Evolutionary conservation across 495 filamentous ascomycete genomes (phyloP).

Genomic region (Podospora anserina): DNA sequence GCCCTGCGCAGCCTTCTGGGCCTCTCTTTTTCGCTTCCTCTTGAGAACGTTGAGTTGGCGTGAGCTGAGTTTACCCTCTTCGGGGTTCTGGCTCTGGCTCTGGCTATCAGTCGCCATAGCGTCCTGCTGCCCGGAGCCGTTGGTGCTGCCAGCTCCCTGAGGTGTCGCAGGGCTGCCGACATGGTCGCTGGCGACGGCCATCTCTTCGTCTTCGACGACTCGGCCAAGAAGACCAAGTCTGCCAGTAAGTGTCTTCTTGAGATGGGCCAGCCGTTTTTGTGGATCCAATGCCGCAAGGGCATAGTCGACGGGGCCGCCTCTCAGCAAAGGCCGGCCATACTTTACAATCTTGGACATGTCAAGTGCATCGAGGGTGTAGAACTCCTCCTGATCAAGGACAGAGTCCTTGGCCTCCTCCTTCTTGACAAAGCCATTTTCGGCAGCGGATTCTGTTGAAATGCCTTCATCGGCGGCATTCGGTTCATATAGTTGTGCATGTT

Average conservation of each 20-base stretch:
- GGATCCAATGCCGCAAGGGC: constrained; percentile 78
- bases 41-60: constrained; percentile 93
- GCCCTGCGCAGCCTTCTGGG: constrained; percentile 68
- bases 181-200: constrained; percentile 46
- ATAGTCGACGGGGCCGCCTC: constrained; percentile 81
- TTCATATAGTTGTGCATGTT: constrained; percentile 83
- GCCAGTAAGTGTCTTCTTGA: constrained; percentile 80
- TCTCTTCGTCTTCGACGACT: constrained; percentile 79
- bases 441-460: constrained; percentile 37
- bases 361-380: constrained; percentile 68
- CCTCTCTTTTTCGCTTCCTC: constrained; percentile 79
- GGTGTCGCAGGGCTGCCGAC: constrained; percentile 42
- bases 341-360: constrained; percentile 76
- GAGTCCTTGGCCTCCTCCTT: constrained; percentile 49
- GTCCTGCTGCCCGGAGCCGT: constrained; percentile 44
- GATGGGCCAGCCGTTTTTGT: constrained; percentile 70
- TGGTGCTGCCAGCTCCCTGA: constrained; percentile 36
- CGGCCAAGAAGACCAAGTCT: constrained; percentile 78
- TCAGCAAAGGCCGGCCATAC: constrained; percentile 75
- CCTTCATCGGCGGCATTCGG: constrained; percentile 63
- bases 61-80: constrained; percentile 76
- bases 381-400: constrained; percentile 46
- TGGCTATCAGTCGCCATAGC: constrained; percentile 27
- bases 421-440: constrained; percentile 42
- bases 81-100: constrained; percentile 43